phyloP scores from a whole-genome alignment of 2,329 filamentous ascomycete genomes.

The Pezicula carpinea region DNA sequence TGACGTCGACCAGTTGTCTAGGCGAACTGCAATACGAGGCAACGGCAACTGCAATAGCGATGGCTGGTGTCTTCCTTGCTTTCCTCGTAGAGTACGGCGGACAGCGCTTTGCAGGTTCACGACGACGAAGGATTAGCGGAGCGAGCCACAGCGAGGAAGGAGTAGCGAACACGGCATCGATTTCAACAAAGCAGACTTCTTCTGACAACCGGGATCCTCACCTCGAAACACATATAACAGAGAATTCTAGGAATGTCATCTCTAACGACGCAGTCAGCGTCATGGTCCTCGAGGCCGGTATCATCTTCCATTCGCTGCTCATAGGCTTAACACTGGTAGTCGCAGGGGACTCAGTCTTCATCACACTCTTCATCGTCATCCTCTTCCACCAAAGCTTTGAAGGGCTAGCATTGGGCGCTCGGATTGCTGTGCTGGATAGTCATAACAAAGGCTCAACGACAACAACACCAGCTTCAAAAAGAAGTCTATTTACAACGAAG shows the following conservation, averaged over 20 bases:
- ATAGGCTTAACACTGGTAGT: constrained; percentile 62
- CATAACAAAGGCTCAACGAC: constrained; percentile 37
- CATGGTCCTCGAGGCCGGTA: constrained; percentile 66
- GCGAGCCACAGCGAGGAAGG: too few species aligned
- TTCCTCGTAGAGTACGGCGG: constrained; percentile 68
- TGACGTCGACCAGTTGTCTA: constrained; percentile 43
- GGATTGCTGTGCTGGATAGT: constrained; percentile 50
- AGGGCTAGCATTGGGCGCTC: constrained; percentile 67
- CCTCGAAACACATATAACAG: neutral
- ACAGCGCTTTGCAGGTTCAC: constrained; percentile 47
- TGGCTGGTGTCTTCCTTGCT: constrained; percentile 69
- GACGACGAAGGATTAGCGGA: constrained; percentile 9
- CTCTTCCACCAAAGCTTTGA: constrained; percentile 78
- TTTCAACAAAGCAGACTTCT: neutral
- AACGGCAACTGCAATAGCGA: constrained; percentile 64
- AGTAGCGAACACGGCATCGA: neutral
- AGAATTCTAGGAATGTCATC: neutral
- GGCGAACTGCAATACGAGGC: constrained; percentile 62
- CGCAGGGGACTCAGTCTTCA: constrained; percentile 49
- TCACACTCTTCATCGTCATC: constrained; percentile 61
- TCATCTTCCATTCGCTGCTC: constrained; percentile 70
- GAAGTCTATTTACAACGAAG: too few species aligned
- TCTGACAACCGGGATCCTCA: too few species aligned
- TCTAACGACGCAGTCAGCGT: constrained; percentile 50
- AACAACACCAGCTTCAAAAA: too few species aligned